Evolutionary conservation across 169 alveolate genomes (phyloP), one percentile per base, ranked within the genome.

Genomic region (Plasmodium berghei): DNA sequence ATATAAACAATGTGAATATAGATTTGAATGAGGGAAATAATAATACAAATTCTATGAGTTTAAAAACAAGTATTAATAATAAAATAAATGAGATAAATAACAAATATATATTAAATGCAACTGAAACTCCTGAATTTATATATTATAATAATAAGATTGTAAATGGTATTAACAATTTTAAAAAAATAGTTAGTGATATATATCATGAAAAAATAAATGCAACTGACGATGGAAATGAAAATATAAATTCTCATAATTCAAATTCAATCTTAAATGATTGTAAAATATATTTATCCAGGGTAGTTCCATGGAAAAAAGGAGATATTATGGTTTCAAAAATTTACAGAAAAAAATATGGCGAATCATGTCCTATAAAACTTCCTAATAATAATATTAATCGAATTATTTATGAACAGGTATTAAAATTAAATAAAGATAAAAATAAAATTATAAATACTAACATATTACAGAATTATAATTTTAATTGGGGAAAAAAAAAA

Each of bases 221-320:
- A 20, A 8, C 1, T 24, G 42, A 14, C 24, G 54, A 12, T n/a
- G 75, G 10, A 5, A 16, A 2, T 58, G 24, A 40, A 5, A 46
- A 16, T 22, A 5, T 20, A 16, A 24, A 48, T 14, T 42, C 49
- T 28, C 22, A 28, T 61, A n/a, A 9, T 10, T 34, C 49, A n/a
- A 73, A 46, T 12, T 22, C 28, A n/a, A 18, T 24, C 6, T 10
- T 24, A 34, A 69, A 40, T 20, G 42, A 34, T 34, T 34, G 42
- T 4, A 64, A 86, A 46, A 86, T 48, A 72, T 70, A 72, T 56
- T 54, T 86, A 22, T 86, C 91, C 9, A 70, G 62, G 58, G 70
- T 86, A 14, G 91, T 86, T 0, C 91, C 91, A 34, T 86, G 91
- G 91, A 86, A 86, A 86, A 86, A 86, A 54, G 91, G 72, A 24